phyloP scores from a whole-genome alignment of 805 yeast species.

The Candida morakotiae region DNA sequence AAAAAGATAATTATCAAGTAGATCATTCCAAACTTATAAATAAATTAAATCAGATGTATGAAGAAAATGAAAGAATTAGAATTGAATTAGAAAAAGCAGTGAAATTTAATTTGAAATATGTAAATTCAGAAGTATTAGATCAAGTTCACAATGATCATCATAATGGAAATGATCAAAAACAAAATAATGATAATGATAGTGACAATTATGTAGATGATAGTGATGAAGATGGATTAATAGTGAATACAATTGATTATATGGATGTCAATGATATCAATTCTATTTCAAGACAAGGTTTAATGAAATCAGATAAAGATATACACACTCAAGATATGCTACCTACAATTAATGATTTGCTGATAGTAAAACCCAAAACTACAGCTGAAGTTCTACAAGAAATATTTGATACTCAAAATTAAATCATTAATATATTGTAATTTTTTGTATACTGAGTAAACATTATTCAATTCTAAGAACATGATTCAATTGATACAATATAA shows the following conservation, averaged over 20 bases:
- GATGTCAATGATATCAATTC: no score
- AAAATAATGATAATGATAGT: not conserved
- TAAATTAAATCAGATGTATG: not conserved
- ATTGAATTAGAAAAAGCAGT: not conserved
- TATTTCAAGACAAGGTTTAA: no score
- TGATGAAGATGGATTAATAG: constrained; percentile 1
- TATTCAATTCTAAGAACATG: no score
- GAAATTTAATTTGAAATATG: not conserved
- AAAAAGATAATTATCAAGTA: no score
- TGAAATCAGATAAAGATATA: not conserved
- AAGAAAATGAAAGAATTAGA: not conserved
- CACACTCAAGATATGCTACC: not conserved
- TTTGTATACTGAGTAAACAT: no score
- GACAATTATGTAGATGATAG: not conserved
- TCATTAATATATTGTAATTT: no score
- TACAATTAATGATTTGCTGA: not conserved
- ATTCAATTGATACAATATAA: no score
- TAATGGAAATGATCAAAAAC: not conserved
- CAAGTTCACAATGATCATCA: not conserved
- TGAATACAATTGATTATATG: not conserved
- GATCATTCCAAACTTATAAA: no score
- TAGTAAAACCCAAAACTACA: no score
- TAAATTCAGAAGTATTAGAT: not conserved
- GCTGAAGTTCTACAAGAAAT: not conserved
- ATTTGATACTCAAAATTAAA: no score